Evolutionary conservation across 305 asterid genomes (phyloP), one percentile per base, ranked within the genome.

Genomic region (Coffea humblotiana): DNA sequence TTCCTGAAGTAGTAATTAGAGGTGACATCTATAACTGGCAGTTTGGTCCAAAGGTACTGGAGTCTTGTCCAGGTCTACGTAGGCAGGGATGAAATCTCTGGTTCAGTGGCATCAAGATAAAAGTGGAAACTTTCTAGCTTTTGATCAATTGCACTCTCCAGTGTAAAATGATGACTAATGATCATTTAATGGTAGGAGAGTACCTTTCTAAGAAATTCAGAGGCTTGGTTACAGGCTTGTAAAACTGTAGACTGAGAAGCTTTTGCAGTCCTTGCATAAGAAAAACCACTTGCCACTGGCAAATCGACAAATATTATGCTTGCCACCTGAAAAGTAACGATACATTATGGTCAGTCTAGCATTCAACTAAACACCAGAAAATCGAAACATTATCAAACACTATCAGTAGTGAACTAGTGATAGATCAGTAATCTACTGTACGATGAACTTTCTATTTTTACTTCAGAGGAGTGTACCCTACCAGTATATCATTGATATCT

Each of bases 221-320:
- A 75, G 48, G 70, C 60, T 13, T 83, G 83, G 32, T 61, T 65
- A 76, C 63, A 58, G 2, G 79, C 80, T 69, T 75, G 74, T 40
- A 69, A 10, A 37, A 58, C 83, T 61, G 69, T 35, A 70, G 78
- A 79, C 25, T 75, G 77, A 67, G 85, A 71, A 27, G 74, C 78
- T 29, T 77, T 45, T 5, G 56, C 21, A 74, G 74, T 74, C 68
- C 49, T 79, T 25, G 75, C 85, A 83, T 83, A 83, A 5, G 84
- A 81, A 81, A 71, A 81, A n/a, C 84, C 84, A 71, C 81, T 77
- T 21, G 78, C 84, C 48, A 83, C 85, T 7, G 85, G 85, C 35
- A 25, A 43, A 56, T 83, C 85, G 70, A 83, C 29, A 12, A 83
- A 83, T 27, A 83, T 78, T 18, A 83, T 79, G 75, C 77, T 83